These are phyloP conservation scores for Metarhizium brunneum DNA, from an alignment of 2,329 filamentous ascomycete species.

Conservation along the genomic window DNA sequence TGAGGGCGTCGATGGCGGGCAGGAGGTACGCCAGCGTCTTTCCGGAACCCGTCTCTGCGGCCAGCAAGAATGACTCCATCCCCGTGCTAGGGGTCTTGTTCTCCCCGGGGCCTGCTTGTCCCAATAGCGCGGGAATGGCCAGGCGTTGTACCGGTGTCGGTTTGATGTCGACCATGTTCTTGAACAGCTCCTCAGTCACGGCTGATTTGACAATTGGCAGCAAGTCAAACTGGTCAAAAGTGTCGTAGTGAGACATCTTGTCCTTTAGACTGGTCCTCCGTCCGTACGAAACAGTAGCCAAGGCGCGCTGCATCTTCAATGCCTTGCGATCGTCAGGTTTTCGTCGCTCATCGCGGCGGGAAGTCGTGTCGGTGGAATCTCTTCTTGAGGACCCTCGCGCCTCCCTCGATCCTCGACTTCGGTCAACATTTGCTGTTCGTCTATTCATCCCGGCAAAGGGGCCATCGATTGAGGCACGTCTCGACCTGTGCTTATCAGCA, in stretches of 20 bases:
- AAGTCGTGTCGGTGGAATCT: constrained; percentile 13
- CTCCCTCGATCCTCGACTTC: constrained; percentile 11
- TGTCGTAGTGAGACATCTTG: constrained; percentile 57
- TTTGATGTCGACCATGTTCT: constrained; percentile 61
- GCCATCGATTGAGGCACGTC: constrained; percentile 31
- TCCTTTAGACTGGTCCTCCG: constrained; percentile 44
- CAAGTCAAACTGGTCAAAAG: constrained; percentile 74
- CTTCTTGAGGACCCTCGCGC: constrained; percentile 8
- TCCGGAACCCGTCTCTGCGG: constrained; percentile 92
- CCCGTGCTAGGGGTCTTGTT: constrained; percentile 29
- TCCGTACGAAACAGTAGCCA: constrained; percentile 69
- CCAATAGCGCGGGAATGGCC: constrained; percentile 74
- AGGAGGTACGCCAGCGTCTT: constrained; percentile 92
- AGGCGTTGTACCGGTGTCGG: constrained; percentile 87
- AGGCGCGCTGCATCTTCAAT: constrained; percentile 82
- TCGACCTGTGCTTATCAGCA: constrained; percentile 24
- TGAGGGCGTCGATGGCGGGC: constrained; percentile 77
- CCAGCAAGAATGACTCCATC: constrained; percentile 58
- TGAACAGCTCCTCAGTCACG: constrained; percentile 63
- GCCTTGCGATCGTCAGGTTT: constrained; percentile 51
- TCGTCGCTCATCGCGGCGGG: constrained; percentile 25
- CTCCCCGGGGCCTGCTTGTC: constrained; percentile 30
- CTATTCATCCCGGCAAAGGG: constrained; percentile 50
- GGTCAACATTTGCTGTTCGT: constrained; percentile 33
- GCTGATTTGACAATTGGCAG: constrained; percentile 63